These are phyloP conservation scores for Syzygium grande DNA, from an alignment of 345 rosid genomes.

Conservation along the genomic window DNA sequence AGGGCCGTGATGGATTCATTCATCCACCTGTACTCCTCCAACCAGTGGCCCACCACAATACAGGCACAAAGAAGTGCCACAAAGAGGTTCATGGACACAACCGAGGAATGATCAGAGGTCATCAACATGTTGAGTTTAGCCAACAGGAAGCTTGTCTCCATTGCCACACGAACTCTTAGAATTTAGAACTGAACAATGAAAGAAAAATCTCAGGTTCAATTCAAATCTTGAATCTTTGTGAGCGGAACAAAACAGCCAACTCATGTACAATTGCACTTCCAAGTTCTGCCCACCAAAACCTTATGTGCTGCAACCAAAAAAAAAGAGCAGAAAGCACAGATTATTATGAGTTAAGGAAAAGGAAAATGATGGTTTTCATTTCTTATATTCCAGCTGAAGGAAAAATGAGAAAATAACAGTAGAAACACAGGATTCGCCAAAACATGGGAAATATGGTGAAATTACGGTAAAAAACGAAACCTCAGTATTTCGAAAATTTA, in stretches of 20 bases:
- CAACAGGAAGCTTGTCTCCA: neutral
- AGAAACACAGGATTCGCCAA: neutral
- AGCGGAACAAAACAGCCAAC: neutral
- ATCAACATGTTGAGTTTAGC: neutral
- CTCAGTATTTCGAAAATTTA: neutral
- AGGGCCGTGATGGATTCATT: constrained; percentile 44
- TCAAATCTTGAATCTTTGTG: neutral
- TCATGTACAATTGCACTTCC: neutral
- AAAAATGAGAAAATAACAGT: neutral
- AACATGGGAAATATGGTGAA: neutral
- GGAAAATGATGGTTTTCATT: neutral
- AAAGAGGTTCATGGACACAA: constrained; percentile 33
- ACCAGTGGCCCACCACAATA: constrained; percentile 30
- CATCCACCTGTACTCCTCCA: constrained; percentile 35
- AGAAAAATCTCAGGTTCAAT: neutral
- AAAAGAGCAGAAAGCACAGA: neutral
- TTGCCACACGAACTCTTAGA: neutral
- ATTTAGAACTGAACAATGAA: neutral
- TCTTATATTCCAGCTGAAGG: neutral
- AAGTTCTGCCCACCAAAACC: neutral
- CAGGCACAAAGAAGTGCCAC: constrained; percentile 37
- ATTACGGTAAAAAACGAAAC: neutral
- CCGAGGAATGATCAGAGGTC: constrained; percentile 30
- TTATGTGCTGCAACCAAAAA: neutral
- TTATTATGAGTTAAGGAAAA: neutral